A percentile compares a stretch with the other conserved stretches of the same genome.
Conservation (phyloP, 139 green algal species). For the Choricystis sp. region DNA sequence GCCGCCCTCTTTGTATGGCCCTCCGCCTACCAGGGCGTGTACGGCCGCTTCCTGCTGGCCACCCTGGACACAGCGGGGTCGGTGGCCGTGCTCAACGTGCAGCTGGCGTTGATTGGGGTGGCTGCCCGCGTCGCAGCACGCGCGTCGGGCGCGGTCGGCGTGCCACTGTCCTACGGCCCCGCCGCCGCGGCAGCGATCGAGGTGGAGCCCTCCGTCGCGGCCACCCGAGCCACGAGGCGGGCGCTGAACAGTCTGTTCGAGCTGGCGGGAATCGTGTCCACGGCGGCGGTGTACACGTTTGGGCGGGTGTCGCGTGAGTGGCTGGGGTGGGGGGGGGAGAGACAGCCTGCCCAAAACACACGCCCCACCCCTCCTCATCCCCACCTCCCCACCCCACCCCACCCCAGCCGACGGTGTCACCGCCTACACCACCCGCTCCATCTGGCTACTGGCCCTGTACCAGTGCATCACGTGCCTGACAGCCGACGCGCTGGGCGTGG, state of each 20-base stretch:
- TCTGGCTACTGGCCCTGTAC: not conserved
- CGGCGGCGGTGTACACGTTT: not conserved
- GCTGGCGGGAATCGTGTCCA: not conserved
- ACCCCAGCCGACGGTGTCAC: not conserved
- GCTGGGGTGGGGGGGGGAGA: not conserved
- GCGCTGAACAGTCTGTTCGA: not conserved
- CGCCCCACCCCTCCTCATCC: not conserved
- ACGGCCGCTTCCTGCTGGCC: not conserved
- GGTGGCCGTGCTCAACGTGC: not conserved
- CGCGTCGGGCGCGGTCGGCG: not conserved
- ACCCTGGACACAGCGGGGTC: not conserved
- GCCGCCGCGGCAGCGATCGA: not conserved
- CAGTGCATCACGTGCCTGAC: not conserved
- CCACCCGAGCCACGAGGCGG: not conserved
- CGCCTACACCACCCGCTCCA: not conserved
- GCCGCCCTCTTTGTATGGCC: not conserved
- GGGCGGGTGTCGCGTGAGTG: not conserved
- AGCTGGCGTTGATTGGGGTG: not conserved
- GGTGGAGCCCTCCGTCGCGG: no score
- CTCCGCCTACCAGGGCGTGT: not conserved
- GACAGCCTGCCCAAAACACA: not conserved
- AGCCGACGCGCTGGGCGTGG: not conserved
- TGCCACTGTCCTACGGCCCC: not conserved
- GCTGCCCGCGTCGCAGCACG: not conserved
- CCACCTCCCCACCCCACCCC: not conserved